These are phyloP conservation scores for Colletotrichum magnum DNA, from an alignment of 2,329 filamentous ascomycete genomes.

Conservation along the genomic window DNA sequence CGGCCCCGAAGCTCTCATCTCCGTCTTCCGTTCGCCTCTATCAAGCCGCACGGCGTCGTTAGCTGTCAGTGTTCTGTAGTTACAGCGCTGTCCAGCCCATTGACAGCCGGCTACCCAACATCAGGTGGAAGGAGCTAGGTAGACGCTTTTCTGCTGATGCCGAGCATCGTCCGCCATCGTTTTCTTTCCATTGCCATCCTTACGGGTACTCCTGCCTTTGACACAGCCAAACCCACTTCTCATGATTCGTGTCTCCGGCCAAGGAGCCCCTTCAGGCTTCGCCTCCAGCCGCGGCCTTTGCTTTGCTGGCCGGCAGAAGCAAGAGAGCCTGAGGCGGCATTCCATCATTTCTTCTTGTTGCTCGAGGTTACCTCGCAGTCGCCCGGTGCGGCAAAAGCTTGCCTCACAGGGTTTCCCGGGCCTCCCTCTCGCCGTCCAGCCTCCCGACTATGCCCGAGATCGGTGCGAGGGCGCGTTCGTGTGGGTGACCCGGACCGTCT, in stretches of 20 bases:
- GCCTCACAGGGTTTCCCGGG: conserved; percentile 5
- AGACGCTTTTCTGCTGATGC: not conserved
- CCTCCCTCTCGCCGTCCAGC: conserved; percentile 31
- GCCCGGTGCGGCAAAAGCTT: no score
- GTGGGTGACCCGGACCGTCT: conserved; percentile 11
- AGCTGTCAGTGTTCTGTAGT: no score
- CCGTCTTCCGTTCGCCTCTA: no score
- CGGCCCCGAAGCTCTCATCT: no score
- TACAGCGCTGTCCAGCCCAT: no score
- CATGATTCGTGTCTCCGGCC: conserved; percentile 39
- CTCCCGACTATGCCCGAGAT: conserved; percentile 41
- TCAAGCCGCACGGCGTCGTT: no score
- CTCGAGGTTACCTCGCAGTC: not conserved
- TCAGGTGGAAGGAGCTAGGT: no score
- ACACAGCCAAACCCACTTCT: conserved; percentile 38
- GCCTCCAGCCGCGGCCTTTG: not conserved
- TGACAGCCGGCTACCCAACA: no score
- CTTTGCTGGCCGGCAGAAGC: not conserved
- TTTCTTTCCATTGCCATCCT: conserved; percentile 24
- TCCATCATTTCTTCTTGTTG: not conserved
- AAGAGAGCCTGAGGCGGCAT: conserved; percentile 10
- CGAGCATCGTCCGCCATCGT: not conserved
- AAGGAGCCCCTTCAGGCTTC: conserved; percentile 18
- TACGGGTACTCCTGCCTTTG: conserved; percentile 22
- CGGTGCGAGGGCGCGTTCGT: conserved; percentile 34